A percentile compares a stretch with the other conserved stretches of the same genome.
These are phyloP conservation scores for Neospermospora avenae DNA, from an alignment of 2,329 filamentous ascomycete genomes.

Conservation along the genomic window DNA sequence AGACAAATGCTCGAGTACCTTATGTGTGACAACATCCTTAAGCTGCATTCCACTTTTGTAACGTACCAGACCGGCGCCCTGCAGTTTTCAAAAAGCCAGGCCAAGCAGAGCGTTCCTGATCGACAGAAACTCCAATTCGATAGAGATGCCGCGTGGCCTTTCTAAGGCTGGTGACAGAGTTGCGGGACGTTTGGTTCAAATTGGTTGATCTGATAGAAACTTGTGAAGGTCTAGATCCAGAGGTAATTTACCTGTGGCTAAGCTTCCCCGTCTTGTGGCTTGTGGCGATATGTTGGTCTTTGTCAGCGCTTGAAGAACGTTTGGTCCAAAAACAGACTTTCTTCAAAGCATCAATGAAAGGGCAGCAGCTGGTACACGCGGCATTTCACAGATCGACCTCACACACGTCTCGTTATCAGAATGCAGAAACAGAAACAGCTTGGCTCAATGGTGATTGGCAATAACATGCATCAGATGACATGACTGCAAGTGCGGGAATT, in stretches of 20 bases:
- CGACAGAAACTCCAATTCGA: neutral
- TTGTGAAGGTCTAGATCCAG: neutral
- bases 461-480: neutral
- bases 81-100: neutral
- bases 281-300: neutral
- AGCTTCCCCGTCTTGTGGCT: neutral
- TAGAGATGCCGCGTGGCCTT: neutral
- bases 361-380: neutral
- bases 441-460: neutral
- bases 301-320: neutral
- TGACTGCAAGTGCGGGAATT: neutral
- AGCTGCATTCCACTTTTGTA: slow-evolving; percentile 8
- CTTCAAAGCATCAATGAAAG: neutral
- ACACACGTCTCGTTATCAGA: neutral
- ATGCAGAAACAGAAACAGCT: neutral
- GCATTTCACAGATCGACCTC: neutral
- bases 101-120: neutral
- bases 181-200: neutral
- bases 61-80: neutral
- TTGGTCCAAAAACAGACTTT: neutral
- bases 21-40: slow-evolving; percentile 11
- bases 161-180: neutral
- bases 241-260: slow-evolving; percentile 1
- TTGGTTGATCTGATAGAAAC: neutral
- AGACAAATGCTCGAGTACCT: neutral